A percentile compares a stretch with the other conserved stretches of the same genome.
Conservation (phyloP, 305 asterid species). For the Ilex paraguariensis region DNA sequence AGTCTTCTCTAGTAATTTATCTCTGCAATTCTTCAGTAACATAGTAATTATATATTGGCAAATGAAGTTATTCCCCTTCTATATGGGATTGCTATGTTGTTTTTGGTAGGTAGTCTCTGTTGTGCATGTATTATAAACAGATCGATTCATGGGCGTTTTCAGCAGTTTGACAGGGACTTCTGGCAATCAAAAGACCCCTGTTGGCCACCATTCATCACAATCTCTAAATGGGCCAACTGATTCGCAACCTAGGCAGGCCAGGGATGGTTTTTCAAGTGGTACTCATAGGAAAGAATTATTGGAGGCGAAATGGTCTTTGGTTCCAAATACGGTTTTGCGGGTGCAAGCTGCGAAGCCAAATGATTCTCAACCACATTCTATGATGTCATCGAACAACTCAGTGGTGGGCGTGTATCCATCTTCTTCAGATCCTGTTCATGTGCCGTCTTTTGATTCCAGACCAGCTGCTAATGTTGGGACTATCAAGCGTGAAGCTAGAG, state of each 20-base stretch:
- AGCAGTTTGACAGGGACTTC: conserved; percentile 34
- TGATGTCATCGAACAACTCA: conserved; percentile 50
- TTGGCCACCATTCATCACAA: conserved; percentile 37
- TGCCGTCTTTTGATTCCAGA: conserved; percentile 88
- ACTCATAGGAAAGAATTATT: conserved; percentile 30
- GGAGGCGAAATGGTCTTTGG: conserved; percentile 39
- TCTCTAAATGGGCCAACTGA: conserved; percentile 33
- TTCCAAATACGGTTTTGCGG: conserved; percentile 31
- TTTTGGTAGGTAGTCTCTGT: background rate
- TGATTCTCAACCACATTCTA: conserved; percentile 33
- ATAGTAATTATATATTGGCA: background rate
- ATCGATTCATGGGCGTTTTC: background rate
- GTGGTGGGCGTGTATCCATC: conserved; percentile 78
- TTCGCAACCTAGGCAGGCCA: conserved; percentile 43
- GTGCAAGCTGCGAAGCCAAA: conserved; percentile 39
- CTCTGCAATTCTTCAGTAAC: too few species aligned
- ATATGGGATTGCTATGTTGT: background rate
- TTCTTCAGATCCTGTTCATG: conserved; percentile 93
- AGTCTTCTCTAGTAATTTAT: background rate
- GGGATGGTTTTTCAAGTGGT: conserved; percentile 36
- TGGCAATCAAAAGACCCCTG: conserved; percentile 42
- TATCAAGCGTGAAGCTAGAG: conserved; percentile 91
- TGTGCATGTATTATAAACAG: background rate
- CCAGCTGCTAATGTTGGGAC: conserved; percentile 87
- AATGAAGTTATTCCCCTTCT: background rate